Conservation (phyloP, 2,329 filamentous ascomycete genomes). For the Neurospora sp. region DNA sequence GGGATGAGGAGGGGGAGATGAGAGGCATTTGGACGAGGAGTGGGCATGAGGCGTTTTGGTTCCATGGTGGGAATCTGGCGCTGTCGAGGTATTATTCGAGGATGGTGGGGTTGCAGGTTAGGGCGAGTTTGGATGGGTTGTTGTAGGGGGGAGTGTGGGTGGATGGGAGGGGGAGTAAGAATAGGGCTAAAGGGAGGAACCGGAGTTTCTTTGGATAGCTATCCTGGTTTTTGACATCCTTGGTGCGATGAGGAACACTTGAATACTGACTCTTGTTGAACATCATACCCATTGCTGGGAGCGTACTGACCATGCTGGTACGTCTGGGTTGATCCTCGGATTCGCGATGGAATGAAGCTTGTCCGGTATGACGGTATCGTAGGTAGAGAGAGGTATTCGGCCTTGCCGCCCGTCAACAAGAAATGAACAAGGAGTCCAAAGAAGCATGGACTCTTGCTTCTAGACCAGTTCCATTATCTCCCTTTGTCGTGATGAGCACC, state of each 20-base stretch:
- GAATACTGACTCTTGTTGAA: neutral
- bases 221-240: neutral
- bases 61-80: slow-evolving; percentile 54
- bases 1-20: slow-evolving; percentile 47
- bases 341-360: too few relatives aligned
- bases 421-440: too few relatives aligned
- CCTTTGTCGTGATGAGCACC: too few relatives aligned
- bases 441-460: too few relatives aligned
- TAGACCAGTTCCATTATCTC: too few relatives aligned
- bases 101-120: slow-evolving; percentile 42
- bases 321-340: too few relatives aligned
- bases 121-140: slow-evolving; percentile 28
- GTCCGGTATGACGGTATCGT: too few relatives aligned
- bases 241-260: neutral
- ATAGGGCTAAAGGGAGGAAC: neutral
- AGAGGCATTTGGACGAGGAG: slow-evolving; percentile 47
- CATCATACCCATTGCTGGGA: neutral
- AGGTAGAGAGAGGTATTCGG: neutral
- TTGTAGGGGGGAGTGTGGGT: neutral
- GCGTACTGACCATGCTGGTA: neutral
- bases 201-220: neutral
- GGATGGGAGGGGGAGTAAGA: neutral
- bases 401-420: too few relatives aligned
- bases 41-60: slow-evolving; percentile 56
- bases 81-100: slow-evolving; percentile 52